A percentile compares a stretch with the other conserved stretches of the same genome.
phyloP scores from a whole-genome alignment of 73 alveolate species.

The Paraurostyla sp. region DNA sequence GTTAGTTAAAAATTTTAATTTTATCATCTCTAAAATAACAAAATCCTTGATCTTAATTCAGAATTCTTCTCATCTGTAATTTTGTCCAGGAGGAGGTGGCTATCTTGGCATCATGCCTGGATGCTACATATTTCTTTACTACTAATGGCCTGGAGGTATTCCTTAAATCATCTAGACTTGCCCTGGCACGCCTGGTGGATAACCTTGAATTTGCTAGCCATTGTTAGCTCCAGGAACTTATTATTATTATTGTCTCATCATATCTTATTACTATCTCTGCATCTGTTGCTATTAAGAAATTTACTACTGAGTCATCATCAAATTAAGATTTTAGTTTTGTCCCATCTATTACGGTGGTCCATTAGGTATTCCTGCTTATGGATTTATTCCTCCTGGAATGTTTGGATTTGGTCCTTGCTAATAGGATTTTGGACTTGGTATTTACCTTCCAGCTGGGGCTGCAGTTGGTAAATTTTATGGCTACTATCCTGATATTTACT shows the following conservation, averaged over 20 bases:
- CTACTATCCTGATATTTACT: background rate
- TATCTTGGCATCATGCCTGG: conserved; percentile 2
- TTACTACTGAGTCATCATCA: conserved; percentile 21
- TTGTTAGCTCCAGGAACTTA: too few relatives aligned
- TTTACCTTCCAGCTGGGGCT: background rate
- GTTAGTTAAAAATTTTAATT: too few relatives aligned
- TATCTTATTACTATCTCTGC: background rate
- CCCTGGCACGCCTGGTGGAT: conserved; percentile 19
- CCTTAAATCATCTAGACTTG: too few relatives aligned
- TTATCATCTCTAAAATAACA: too few relatives aligned
- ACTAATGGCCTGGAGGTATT: background rate
- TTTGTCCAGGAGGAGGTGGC: background rate
- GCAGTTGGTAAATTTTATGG: background rate
- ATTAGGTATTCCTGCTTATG: background rate
- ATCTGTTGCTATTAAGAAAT: background rate
- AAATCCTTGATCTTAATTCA: too few relatives aligned
- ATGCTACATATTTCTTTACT: background rate
- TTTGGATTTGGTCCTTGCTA: background rate
- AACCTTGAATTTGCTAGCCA: conserved; percentile 1
- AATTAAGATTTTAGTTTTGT: background rate
- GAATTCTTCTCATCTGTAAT: too few relatives aligned
- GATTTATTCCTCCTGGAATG: background rate
- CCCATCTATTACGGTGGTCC: background rate
- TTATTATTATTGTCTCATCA: conserved; percentile 14
- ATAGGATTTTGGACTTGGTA: too few relatives aligned